These are phyloP conservation scores for Fusarium siculi DNA, from an alignment of 2,329 filamentous ascomycete genomes.

Conservation along the genomic window DNA sequence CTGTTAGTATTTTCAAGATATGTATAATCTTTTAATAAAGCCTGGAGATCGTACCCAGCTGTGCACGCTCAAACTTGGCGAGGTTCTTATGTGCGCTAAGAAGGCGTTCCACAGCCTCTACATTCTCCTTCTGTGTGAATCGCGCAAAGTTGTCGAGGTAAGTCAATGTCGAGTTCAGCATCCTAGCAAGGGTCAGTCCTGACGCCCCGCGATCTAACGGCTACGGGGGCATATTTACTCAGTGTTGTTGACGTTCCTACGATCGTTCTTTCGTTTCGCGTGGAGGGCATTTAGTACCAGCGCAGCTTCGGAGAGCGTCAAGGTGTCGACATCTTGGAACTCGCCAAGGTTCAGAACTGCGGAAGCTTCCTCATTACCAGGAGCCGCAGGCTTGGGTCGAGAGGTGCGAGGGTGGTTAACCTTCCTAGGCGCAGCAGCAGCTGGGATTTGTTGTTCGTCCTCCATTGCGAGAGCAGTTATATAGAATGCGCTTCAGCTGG, in stretches of 20 bases:
- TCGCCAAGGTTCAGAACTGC: slow-evolving; percentile 87
- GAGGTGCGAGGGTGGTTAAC: slow-evolving; percentile 57
- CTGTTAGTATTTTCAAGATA: neutral
- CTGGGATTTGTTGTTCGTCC: slow-evolving; percentile 16
- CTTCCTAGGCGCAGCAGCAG: slow-evolving; percentile 27
- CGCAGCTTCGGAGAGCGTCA: slow-evolving; percentile 91
- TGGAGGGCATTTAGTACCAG: slow-evolving; percentile 92
- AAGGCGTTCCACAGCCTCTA: slow-evolving; percentile 91
- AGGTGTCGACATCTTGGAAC: slow-evolving; percentile 89
- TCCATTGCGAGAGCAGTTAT: slow-evolving; percentile 22
- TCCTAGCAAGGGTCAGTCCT: slow-evolving; percentile 57
- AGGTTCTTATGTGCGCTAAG: slow-evolving; percentile 82
- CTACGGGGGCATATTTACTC: slow-evolving; percentile 65
- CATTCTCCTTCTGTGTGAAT: slow-evolving; percentile 94
- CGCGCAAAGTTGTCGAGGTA: slow-evolving; percentile 95
- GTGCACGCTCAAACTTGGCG: slow-evolving; percentile 91
- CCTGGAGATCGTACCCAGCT: slow-evolving; percentile 74
- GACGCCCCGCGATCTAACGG: neutral
- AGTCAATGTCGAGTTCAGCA: slow-evolving; percentile 86
- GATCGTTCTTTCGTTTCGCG: slow-evolving; percentile 79
- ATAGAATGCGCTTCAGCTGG: neutral
- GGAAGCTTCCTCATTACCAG: slow-evolving; percentile 89
- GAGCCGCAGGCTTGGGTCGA: slow-evolving; percentile 73
- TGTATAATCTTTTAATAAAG: neutral
- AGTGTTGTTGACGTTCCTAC: slow-evolving; percentile 85